Percentiles rank a stretch among this genome's conserved stretches.
Evolutionary conservation across 768 basidiomycete species (phyloP).

Genomic region (Candolleomyces efflorescens): DNA sequence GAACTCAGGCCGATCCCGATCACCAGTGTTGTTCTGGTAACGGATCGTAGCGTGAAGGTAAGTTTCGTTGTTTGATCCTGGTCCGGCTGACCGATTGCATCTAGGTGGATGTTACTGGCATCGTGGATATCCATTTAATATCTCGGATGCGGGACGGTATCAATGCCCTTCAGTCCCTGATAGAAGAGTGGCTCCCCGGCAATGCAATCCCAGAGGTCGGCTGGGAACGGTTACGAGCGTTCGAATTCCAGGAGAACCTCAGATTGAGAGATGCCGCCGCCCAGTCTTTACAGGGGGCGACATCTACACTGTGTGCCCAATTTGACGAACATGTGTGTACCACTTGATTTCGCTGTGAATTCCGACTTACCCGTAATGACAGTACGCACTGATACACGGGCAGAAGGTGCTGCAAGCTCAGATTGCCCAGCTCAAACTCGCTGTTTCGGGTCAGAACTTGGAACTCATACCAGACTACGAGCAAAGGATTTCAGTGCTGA

Average conservation of each 20-base stretch:
- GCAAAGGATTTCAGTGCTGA: slow-evolving; percentile 85
- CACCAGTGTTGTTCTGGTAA: slow-evolving; percentile 73
- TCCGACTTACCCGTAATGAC: slow-evolving; percentile 5
- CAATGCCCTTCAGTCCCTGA: slow-evolving; percentile 42
- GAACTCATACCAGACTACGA: slow-evolving; percentile 97
- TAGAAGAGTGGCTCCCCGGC: slow-evolving; percentile 52
- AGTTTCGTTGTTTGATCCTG: slow-evolving; percentile 4
- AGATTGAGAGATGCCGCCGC: slow-evolving; percentile 50
- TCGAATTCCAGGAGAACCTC: slow-evolving; percentile 89
- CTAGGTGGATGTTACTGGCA: slow-evolving; percentile 67
- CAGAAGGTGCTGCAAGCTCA: slow-evolving; percentile 70
- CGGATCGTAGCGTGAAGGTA: slow-evolving; percentile 70
- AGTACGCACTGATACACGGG: slow-evolving; percentile 79
- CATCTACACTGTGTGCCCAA: slow-evolving; percentile 57
- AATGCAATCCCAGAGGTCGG: slow-evolving; percentile 67
- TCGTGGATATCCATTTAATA: slow-evolving; percentile 64
- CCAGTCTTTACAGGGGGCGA: slow-evolving; percentile 35
- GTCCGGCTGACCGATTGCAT: slow-evolving; percentile 3
- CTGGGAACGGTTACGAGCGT: slow-evolving; percentile 75
- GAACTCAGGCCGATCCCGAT: slow-evolving; percentile 63
- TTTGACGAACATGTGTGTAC: slow-evolving; percentile 72
- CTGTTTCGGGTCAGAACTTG: slow-evolving; percentile 94
- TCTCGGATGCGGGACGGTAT: slow-evolving; percentile 56
- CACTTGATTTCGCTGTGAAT: neutral
- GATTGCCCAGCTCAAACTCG: slow-evolving; percentile 74